A percentile compares a stretch with the other conserved stretches of the same genome.
Evolutionary conservation across 495 filamentous ascomycete genomes (phyloP).

Genomic region (Astrocystis sublimbata): DNA sequence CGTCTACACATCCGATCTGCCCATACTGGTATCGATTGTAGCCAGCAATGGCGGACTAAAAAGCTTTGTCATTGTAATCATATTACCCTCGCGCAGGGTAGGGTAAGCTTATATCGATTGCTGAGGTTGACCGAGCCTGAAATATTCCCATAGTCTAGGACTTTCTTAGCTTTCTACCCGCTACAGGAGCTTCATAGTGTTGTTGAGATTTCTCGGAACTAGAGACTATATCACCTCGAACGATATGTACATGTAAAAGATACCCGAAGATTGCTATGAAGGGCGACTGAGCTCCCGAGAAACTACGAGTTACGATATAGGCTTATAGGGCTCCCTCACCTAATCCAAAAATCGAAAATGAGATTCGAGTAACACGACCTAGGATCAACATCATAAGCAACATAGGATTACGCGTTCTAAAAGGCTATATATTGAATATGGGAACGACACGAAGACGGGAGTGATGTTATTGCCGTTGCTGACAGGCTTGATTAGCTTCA

Average conservation of each 20-base stretch:
- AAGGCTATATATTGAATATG: background rate
- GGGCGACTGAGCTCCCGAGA: no score
- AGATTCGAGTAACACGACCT: background rate
- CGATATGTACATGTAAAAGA: background rate
- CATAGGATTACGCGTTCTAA: background rate
- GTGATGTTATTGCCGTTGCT: background rate
- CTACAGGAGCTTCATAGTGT: background rate
- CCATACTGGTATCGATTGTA: background rate
- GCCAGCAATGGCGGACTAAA: background rate
- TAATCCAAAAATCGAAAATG: background rate
- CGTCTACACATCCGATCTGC: background rate
- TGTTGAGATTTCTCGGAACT: background rate
- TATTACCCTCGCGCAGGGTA: background rate
- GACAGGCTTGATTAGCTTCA: background rate
- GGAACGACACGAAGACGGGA: background rate
- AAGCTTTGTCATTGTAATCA: background rate
- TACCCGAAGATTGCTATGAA: no score
- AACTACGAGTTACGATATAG: no score
- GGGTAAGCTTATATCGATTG: slow-evolving; percentile 4
- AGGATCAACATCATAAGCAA: background rate
- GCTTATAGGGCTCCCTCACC: background rate
- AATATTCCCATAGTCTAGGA: background rate
- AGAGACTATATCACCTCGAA: background rate
- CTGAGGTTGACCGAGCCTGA: background rate
- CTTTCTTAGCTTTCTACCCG: background rate